Evolutionary conservation across 192 early-diverging fungal genomes (phyloP), one percentile per base, ranked within the genome.

Genomic region (Coemansia reversa): DNA sequence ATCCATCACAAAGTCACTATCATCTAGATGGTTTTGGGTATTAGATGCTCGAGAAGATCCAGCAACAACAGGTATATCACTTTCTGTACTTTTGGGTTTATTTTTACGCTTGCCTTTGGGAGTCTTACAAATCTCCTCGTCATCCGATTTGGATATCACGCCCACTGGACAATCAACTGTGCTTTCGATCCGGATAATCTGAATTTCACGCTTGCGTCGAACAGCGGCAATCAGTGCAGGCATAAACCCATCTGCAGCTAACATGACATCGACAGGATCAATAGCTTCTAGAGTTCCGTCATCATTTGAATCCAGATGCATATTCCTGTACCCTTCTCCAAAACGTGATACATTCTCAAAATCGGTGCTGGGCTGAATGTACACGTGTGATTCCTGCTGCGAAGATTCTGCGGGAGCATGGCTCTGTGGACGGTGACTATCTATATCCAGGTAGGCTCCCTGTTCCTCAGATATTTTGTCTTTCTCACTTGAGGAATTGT

Each of bases 191-290:
- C 62, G 58, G 48, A 81, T 60, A 27, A 81, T 81, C 72, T 75
- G 78, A 35, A 81, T 75, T 39, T 75, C 78, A 30, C 78, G 78
- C 57, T 81, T 81, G 27, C 78, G 69, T n/a, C 78, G 60, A 4
- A 73, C 60, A 0, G 73, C 78, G 1, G 78, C 68, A 55, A 81
- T 81, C 33, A 81, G 63, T 9, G 66, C 69, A 7, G 78, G 78
- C 25, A 81, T 63, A 68, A 81, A 75, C 16, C 65, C 66, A 19
- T 81, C 78, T 16, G 12, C 24, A 16, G 22, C 35, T 27, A 28
- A 25, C 12, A 22, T 25, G 22, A 61, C 57, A 14, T 51, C 67
- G 6, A 58, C 61, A 1, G 67, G 51, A 29, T 57, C 62, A 3
- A 73, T 69, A 20, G 75, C 69, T 11, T 67, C 69, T 14, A 81